Conservation (phyloP, 768 basidiomycete genomes). For the Termitomyces sp. region DNA sequence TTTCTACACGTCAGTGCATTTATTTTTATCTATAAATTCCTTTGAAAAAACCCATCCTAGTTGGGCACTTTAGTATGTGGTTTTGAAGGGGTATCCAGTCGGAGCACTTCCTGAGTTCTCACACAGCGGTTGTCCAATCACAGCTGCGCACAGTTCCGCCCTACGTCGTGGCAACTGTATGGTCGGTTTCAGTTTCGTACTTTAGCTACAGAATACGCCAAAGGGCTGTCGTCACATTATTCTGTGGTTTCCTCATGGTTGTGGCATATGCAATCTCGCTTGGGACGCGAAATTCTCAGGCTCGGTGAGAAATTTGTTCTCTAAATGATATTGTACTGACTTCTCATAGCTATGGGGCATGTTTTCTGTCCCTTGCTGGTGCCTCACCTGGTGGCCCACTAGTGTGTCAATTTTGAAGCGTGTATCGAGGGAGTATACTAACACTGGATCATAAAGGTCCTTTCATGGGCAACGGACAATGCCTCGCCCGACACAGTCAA, state of each 20-base stretch:
- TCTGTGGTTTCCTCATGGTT: constrained; percentile 32
- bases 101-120: not conserved
- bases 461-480: constrained; percentile 46
- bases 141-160: constrained; percentile 48
- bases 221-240: constrained; percentile 29
- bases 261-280: constrained; percentile 39
- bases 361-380: constrained; percentile 38
- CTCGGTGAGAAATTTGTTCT: constrained; percentile 16
- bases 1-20: constrained; percentile 33
- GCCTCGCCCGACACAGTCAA: constrained; percentile 45
- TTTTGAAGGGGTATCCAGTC: not conserved
- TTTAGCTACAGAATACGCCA: constrained; percentile 30
- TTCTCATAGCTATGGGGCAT: constrained; percentile 36
- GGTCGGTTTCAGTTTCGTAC: constrained; percentile 32
- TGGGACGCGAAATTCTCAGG: constrained; percentile 35
- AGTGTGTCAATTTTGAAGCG: not conserved
- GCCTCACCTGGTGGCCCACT: constrained; percentile 33
- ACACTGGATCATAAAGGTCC: constrained; percentile 17
- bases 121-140: constrained; percentile 36
- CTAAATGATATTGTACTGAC: not conserved
- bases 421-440: not conserved
- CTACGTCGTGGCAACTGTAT: constrained; percentile 35
- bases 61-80: constrained; percentile 22
- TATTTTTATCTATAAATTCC: not conserved
- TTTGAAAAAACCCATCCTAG: not conserved